A percentile compares a stretch with the other conserved stretches of the same genome.
Evolutionary conservation across 345 rosid species (phyloP).

Genomic region (Orychophragmus violaceus): DNA sequence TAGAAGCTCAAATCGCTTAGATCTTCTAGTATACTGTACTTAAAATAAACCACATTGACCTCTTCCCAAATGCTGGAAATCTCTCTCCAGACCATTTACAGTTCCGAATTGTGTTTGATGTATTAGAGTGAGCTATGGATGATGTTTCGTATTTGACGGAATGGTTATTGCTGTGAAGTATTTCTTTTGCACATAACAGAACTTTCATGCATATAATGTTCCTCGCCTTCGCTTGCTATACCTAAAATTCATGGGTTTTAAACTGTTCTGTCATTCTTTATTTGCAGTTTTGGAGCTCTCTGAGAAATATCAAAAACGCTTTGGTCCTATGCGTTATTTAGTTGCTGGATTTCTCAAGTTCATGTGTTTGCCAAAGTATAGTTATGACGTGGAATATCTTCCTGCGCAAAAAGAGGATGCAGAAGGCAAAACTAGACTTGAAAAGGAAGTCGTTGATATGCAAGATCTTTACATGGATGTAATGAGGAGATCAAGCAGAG

Average conservation of each 20-base stretch:
- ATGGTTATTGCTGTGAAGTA: not conserved
- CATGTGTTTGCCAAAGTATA: conserved; percentile 94
- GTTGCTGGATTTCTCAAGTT: conserved; percentile 97
- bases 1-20: not conserved
- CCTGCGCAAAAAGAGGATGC: conserved; percentile 68
- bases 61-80: not conserved
- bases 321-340: conserved; percentile 93
- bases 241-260: not conserved
- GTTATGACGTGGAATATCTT: conserved; percentile 89
- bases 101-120: not conserved
- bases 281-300: conserved; percentile 89
- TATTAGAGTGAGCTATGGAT: not conserved
- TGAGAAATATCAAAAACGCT: conserved; percentile 85
- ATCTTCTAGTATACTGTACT: not conserved
- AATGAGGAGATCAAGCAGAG: conserved; percentile 72
- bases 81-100: not conserved
- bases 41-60: not conserved
- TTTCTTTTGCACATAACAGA: not conserved
- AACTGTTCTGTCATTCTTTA: conserved; percentile 21
- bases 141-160: not conserved
- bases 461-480: conserved; percentile 78
- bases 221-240: not conserved
- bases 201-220: not conserved
- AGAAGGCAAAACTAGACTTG: conserved; percentile 48
- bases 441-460: conserved; percentile 56